phyloP scores from a whole-genome alignment of 305 asterid species.

The Fraxinus xanthoxyloides region DNA sequence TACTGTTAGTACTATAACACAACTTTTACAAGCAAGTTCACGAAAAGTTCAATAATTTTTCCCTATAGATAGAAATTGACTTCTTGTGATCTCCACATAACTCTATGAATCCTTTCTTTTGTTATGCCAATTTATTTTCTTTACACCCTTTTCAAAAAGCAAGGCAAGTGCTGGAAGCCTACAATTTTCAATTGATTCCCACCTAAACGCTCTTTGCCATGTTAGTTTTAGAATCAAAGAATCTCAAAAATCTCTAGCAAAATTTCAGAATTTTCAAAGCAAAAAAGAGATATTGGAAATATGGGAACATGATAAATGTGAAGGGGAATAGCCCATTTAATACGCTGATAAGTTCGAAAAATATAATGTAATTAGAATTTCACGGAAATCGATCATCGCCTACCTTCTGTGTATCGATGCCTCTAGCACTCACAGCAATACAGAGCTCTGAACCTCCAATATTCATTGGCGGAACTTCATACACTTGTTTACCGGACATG shows the following conservation, averaged over 20 bases:
- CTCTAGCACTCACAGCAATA: constrained; percentile 84
- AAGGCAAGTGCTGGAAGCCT: constrained; percentile 9
- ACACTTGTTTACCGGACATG: constrained; percentile 95
- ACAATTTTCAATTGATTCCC: constrained; percentile 6
- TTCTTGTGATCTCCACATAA: constrained; percentile 9
- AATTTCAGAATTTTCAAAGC: background rate
- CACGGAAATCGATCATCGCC: constrained; percentile 20
- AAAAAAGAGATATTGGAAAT: background rate
- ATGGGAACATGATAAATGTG: constrained; percentile 2
- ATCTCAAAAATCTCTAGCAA: background rate
- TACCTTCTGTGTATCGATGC: constrained; percentile 91
- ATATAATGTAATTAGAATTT: constrained; percentile 7
- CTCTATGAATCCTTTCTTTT: constrained; percentile 6
- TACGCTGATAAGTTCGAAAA: background rate
- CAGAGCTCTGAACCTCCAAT: constrained; percentile 85
- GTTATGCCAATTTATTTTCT: constrained; percentile 11
- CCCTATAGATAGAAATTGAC: constrained; percentile 1
- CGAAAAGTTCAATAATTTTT: background rate
- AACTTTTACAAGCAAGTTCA: background rate
- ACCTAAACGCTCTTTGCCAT: background rate
- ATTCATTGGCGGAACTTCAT: constrained; percentile 80
- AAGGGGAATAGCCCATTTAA: background rate
- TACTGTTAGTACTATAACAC: background rate
- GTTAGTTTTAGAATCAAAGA: constrained; percentile 8
- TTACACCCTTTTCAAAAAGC: constrained; percentile 8